Conservation (phyloP, 805 yeast species). For the Naumovozyma baii region DNA sequence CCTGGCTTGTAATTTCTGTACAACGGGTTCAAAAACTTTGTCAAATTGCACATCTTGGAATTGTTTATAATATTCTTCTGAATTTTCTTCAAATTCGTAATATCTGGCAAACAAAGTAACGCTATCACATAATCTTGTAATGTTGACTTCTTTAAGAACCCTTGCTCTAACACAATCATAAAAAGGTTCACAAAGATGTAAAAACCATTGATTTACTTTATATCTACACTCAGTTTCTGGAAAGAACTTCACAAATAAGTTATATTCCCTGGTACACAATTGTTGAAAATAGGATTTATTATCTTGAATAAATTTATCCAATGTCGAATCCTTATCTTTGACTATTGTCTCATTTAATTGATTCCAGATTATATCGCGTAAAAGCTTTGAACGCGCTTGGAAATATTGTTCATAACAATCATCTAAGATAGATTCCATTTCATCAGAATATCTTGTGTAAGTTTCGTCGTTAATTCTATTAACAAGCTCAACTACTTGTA, state of each 20-base stretch:
- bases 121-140: constrained; percentile 63
- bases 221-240: constrained; percentile 28
- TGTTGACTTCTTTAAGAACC: constrained; percentile 60
- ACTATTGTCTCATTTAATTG: constrained; percentile 29
- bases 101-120: constrained; percentile 60
- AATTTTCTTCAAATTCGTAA: constrained; percentile 50
- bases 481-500: constrained; percentile 29
- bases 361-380: constrained; percentile 35
- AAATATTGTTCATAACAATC: constrained; percentile 63
- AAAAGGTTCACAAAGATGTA: constrained; percentile 61
- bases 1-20: constrained; percentile 71
- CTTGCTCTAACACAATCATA: constrained; percentile 60
- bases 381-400: constrained; percentile 41
- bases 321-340: constrained; percentile 19
- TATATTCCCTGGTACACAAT: constrained; percentile 50
- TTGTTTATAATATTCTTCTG: constrained; percentile 23
- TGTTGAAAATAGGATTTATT: constrained; percentile 51
- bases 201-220: constrained; percentile 48
- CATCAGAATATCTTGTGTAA: constrained; percentile 46
- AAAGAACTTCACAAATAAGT: constrained; percentile 49
- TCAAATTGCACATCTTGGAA: constrained; percentile 39
- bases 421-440: constrained; percentile 39
- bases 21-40: constrained; percentile 55
- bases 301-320: constrained; percentile 55
- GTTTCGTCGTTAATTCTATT: constrained; percentile 25